Evolutionary conservation across 495 filamentous ascomycete genomes (phyloP).

Genomic region (Aspergillus ellipticus): DNA sequence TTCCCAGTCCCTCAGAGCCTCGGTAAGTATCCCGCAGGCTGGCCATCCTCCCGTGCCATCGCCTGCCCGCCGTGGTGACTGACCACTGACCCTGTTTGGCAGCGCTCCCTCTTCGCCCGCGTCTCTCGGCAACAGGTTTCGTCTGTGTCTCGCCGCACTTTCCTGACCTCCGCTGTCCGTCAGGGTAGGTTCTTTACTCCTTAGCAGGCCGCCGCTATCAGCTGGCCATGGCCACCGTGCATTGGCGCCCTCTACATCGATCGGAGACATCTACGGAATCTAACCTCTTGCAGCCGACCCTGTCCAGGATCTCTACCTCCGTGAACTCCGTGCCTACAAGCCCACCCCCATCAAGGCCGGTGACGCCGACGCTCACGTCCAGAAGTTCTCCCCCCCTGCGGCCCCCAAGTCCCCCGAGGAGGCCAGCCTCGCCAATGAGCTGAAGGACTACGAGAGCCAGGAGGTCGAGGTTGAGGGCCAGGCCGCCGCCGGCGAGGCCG

Average conservation of each 20-base stretch:
- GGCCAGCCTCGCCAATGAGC: conserved; percentile 78
- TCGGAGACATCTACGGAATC: conserved; percentile 1
- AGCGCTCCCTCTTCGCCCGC: conserved; percentile 81
- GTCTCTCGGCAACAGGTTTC: conserved; percentile 64
- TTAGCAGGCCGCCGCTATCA: neutral
- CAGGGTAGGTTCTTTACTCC: conserved; percentile 31
- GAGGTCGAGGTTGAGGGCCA: conserved; percentile 93
- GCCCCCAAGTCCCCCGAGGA: conserved; percentile 86
- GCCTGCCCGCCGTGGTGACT: conserved; percentile 13
- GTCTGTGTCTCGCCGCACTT: conserved; percentile 69
- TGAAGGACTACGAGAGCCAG: conserved; percentile 90
- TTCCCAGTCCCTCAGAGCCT: conserved; percentile 62
- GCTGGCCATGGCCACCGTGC: neutral
- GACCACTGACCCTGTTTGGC: conserved; percentile 28
- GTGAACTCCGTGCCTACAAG: conserved; percentile 92
- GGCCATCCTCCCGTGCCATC: neutral
- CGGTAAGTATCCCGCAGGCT: conserved; percentile 45
- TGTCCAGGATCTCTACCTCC: conserved; percentile 95
- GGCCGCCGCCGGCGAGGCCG: conserved; percentile 51
- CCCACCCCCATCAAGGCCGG: conserved; percentile 72
- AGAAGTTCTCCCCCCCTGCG: conserved; percentile 76
- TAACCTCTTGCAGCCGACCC: conserved; percentile 67
- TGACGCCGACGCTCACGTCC: conserved; percentile 87
- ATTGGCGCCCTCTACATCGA: neutral
- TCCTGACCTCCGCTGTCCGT: conserved; percentile 57